Conservation (phyloP, 352 stramenopile species). For the Globisporangium cystogenes region DNA sequence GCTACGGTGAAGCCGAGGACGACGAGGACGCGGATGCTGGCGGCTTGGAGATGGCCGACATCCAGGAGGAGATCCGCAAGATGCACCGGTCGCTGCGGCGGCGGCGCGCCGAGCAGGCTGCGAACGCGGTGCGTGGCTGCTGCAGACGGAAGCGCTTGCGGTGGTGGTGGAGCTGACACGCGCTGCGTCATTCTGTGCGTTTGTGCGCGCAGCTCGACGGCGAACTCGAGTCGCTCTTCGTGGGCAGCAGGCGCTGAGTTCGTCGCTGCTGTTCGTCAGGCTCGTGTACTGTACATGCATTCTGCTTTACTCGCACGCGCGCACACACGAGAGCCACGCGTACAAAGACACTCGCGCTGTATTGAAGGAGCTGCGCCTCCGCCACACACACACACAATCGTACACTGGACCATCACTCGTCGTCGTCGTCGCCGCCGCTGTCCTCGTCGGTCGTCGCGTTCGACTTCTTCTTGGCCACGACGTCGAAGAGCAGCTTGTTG, state of each 20-base stretch:
- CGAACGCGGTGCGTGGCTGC: neutral
- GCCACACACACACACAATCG: neutral
- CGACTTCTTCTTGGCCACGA: constrained; percentile 10
- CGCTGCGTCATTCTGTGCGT: neutral
- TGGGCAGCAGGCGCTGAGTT: neutral
- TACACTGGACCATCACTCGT: neutral
- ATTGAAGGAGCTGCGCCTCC: neutral
- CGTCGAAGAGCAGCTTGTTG: constrained; percentile 30
- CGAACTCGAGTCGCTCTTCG: neutral
- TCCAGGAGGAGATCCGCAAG: constrained; percentile 28
- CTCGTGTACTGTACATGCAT: too few species aligned
- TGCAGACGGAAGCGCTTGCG: neutral
- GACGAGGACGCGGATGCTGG: neutral
- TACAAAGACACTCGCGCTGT: neutral
- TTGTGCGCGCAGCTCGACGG: neutral
- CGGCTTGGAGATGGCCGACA: constrained; percentile 3
- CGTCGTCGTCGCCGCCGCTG: constrained; percentile 5
- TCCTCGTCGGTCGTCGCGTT: neutral
- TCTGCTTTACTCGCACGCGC: too few species aligned
- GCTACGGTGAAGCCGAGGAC: neutral
- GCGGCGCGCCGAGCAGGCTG: neutral
- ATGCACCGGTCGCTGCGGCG: constrained; percentile 13
- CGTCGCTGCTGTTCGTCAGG: neutral
- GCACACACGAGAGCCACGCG: neutral
- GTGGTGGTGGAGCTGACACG: neutral